A percentile compares a stretch with the other conserved stretches of the same genome.
These are phyloP conservation scores for Carex arenaria DNA, from an alignment of 202 grass and related monocot genomes.

Conservation along the genomic window DNA sequence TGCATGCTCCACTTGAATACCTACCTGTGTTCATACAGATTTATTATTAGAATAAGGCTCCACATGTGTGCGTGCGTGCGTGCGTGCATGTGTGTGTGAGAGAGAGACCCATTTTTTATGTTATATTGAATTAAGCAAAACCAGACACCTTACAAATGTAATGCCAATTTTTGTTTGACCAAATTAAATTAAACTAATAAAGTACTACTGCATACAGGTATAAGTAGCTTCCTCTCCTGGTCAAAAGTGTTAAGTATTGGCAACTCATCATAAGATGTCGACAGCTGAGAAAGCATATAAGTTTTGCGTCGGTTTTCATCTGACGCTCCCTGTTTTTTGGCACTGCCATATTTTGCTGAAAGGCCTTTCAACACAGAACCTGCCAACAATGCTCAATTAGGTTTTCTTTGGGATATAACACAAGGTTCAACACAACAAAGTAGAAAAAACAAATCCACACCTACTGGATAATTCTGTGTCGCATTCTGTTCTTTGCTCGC, in stretches of 20 bases:
- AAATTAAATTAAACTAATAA: neutral
- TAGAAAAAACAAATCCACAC: neutral
- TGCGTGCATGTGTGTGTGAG: neutral
- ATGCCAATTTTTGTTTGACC: neutral
- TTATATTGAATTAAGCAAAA: neutral
- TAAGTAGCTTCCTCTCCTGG: slow-evolving; percentile 29
- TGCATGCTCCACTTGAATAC: slow-evolving; percentile 33
- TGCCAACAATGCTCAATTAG: slow-evolving; percentile 9
- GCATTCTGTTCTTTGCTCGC: slow-evolving; percentile 22
- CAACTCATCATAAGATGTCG: slow-evolving; percentile 8
- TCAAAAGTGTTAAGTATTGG: slow-evolving; percentile 31
- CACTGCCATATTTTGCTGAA: slow-evolving; percentile 16
- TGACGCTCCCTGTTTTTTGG: slow-evolving; percentile 6
- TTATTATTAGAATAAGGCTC: neutral
- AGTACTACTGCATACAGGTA: slow-evolving; percentile 33
- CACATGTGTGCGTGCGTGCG: neutral
- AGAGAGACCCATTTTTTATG: neutral
- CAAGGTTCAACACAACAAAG: neutral
- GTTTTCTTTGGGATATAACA: neutral
- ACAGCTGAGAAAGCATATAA: slow-evolving; percentile 13
- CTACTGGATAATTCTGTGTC: slow-evolving; percentile 34
- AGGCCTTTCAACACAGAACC: slow-evolving; percentile 22
- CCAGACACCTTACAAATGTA: neutral
- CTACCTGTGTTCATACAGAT: slow-evolving; percentile 34
- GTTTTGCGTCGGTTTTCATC: slow-evolving; percentile 36